Evolutionary conservation across 495 filamentous ascomycete genomes (phyloP).

Genomic region (Penicillium desertorum): DNA sequence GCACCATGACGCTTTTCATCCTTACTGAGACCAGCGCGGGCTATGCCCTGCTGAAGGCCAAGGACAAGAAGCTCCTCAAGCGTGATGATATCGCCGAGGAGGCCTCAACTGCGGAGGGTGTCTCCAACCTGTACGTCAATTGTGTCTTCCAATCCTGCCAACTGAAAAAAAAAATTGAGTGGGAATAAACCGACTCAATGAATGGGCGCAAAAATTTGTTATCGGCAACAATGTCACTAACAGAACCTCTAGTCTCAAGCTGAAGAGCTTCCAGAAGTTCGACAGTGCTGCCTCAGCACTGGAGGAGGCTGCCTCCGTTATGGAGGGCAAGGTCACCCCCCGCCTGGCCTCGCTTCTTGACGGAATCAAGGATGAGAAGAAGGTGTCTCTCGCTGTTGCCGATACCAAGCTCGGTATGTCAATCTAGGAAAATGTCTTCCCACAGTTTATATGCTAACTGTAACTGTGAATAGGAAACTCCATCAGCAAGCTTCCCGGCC

Average conservation of each 20-base stretch:
- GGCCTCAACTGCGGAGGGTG: conserved; percentile 76
- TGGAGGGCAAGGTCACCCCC: conserved; percentile 95
- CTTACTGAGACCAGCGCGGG: conserved; percentile 93
- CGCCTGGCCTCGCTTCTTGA: conserved; percentile 79
- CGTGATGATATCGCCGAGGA: conserved; percentile 72
- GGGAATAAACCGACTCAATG: conserved; percentile 11
- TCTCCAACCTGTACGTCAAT: conserved; percentile 75
- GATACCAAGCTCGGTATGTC: conserved; percentile 84
- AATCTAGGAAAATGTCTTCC: background rate
- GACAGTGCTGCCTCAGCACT: conserved; percentile 83
- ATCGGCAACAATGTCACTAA: conserved; percentile 29
- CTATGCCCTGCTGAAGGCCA: conserved; percentile 96
- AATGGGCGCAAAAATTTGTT: conserved; percentile 29
- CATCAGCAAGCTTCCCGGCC: conserved; percentile 86
- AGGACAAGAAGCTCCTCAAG: conserved; percentile 96
- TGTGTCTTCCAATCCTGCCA: conserved; percentile 4
- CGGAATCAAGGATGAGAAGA: conserved; percentile 95
- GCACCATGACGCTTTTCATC: conserved; percentile 73
- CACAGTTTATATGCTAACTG: conserved; percentile 12
- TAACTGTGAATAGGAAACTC: conserved; percentile 57
- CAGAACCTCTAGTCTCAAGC: conserved; percentile 65
- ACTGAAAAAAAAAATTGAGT: conserved; percentile 11
- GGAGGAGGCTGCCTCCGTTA: conserved; percentile 81
- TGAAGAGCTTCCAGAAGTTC: conserved; percentile 97
- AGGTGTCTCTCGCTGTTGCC: conserved; percentile 89